Evolutionary conservation across 495 filamentous ascomycete genomes (phyloP).

Genomic region (Penicillium coffeae): DNA sequence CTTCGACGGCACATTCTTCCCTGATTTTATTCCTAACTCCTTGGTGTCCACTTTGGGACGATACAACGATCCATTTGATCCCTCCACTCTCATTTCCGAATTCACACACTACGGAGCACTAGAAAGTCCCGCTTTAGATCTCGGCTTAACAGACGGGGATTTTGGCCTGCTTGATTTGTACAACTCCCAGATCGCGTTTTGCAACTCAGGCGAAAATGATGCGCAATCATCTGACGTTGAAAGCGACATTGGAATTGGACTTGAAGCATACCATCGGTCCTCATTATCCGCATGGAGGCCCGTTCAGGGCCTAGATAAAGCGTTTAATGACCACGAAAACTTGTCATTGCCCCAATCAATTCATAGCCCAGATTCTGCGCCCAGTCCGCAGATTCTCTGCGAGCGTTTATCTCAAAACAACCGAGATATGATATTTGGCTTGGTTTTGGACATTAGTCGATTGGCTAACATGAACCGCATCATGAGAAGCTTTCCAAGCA

Average conservation of each 20-base stretch:
- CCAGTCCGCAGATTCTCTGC: conserved; percentile 21
- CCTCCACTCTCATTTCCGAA: conserved; percentile 19
- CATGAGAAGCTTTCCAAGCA: conserved; percentile 57
- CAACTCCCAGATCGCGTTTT: too few relatives aligned
- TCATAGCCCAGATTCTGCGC: conserved; percentile 25
- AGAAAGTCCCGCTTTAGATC: conserved; percentile 47
- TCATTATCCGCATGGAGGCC: conserved; percentile 57
- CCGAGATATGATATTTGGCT: conserved; percentile 55
- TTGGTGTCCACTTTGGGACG: conserved; percentile 27
- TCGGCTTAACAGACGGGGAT: conserved; percentile 59
- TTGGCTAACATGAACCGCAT: conserved; percentile 43
- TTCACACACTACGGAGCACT: conserved; percentile 24
- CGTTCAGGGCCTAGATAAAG: conserved; percentile 43
- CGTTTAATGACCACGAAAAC: conserved; percentile 50
- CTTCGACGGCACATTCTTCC: conserved; percentile 33
- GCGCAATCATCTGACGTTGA: conserved; percentile 17
- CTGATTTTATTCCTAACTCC: conserved; percentile 33
- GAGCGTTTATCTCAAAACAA: conserved; percentile 42
- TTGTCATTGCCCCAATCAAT: conserved; percentile 44
- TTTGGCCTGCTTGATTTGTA: conserved; percentile 56
- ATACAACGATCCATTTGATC: conserved; percentile 26
- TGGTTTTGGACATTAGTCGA: conserved; percentile 51
- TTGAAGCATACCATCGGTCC: conserved; percentile 37
- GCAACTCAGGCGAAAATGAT: conserved; percentile 14
- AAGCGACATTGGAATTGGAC: conserved; percentile 27